Evolutionary conservation across 257 asterid genomes (phyloP), one percentile per base, ranked within the genome.

Genomic region (Fraxinus cuspidata): DNA sequence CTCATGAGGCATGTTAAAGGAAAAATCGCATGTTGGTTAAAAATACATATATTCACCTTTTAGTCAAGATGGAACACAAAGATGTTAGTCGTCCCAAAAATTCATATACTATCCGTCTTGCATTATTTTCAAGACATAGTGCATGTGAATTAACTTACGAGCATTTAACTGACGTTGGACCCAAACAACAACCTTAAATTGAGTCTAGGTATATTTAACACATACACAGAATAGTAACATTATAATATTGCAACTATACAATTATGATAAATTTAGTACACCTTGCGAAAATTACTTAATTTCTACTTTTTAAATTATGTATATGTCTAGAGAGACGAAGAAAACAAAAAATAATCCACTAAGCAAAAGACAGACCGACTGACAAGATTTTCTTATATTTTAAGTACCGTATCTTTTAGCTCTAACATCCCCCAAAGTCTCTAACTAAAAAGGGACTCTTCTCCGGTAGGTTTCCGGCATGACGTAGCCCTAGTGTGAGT

Each of bases 401-500:
- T 12, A 63, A 63, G 69, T 31, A 27, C 69, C 35, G 35, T 63
- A 63, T 63, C 12, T 23, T 63, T 23, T 58, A 63, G 7, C 35
- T 40, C 74, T 42, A 71, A 71, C 64, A 44, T 18, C 65, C 76
- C 65, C 81, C 84, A 42, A 83, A 83, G 76, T 79, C 85, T 77
- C 86, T 81, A 70, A 84, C 83, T 32, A 84, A 82, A 80, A 86
- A 87, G 42, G 79, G 80, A 66, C 76, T 88, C 60, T 84, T 86
- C 66, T 86, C 88, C 49, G 92, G 88, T 64, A 86, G 25, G 79
- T 88, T 88, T 31, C 88, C 92, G 76, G 85, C 86, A 44, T 88
- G 92, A 67, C 85, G 90, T 68, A 88, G 73, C 83, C 92, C 92
- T 80, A 88, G 78, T 11, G 92, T 88, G 19, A 88, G 88, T 37